A percentile compares a stretch with the other conserved stretches of the same genome.
phyloP scores from a whole-genome alignment of 371 early-diverging fungal species.

The Mortierella sp. region DNA sequence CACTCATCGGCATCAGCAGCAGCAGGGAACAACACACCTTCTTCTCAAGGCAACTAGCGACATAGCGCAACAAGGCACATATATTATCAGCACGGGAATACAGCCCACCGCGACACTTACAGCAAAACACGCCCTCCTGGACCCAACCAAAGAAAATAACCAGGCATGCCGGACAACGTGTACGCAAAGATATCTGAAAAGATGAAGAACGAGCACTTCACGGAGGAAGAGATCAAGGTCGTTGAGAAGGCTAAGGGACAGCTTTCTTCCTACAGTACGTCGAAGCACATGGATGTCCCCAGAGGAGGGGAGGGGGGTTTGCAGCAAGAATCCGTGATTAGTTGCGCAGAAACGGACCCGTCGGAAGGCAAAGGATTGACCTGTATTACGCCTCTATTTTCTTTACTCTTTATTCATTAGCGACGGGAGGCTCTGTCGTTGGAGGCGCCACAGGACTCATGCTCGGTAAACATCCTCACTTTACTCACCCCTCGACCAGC shows the following conservation, averaged over 20 bases:
- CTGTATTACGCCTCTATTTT: background rate
- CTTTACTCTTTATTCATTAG: conserved; percentile 9
- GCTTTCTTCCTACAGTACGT: conserved; percentile 44
- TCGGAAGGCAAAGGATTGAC: background rate
- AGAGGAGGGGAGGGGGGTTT: too few species aligned
- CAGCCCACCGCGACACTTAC: background rate
- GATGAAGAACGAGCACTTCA: conserved; percentile 52
- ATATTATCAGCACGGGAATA: background rate
- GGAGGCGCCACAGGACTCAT: conserved; percentile 34
- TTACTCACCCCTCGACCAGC: background rate
- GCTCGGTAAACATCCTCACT: conserved; percentile 29
- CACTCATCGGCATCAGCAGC: background rate
- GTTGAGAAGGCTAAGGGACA: conserved; percentile 47
- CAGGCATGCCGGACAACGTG: conserved; percentile 31
- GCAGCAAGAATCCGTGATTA: too few species aligned
- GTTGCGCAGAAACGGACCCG: too few species aligned
- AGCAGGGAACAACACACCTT: background rate
- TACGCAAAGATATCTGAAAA: conserved; percentile 43
- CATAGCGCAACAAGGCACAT: background rate
- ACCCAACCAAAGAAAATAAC: background rate
- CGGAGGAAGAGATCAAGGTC: conserved; percentile 53
- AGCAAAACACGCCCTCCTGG: background rate
- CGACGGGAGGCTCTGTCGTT: conserved; percentile 36
- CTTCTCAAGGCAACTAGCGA: background rate
- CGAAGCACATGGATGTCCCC: too few species aligned